Conservation (phyloP, 352 stramenopile species). For the Phytophthora pseudosyringae region DNA sequence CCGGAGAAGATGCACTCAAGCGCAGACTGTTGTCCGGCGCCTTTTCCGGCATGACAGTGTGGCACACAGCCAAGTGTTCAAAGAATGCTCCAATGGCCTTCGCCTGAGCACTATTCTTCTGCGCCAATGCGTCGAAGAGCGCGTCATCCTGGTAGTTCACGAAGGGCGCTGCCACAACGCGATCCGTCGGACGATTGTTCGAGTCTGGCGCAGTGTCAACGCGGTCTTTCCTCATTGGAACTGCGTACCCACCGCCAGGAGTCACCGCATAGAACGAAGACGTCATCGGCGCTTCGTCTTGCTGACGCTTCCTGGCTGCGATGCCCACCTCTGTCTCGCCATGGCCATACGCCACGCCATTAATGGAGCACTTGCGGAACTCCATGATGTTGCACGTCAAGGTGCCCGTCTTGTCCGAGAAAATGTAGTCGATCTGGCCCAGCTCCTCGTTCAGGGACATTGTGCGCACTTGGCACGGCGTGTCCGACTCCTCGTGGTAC, state of each 20-base stretch:
- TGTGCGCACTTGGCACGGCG: conserved; percentile 90
- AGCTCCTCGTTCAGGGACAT: conserved; percentile 95
- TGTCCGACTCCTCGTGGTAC: conserved; percentile 95
- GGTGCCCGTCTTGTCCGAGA: conserved; percentile 96
- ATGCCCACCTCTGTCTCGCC: conserved; percentile 89
- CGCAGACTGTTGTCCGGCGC: conserved; percentile 84
- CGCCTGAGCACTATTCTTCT: conserved; percentile 52
- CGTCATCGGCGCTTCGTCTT: conserved; percentile 44
- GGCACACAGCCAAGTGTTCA: conserved; percentile 90
- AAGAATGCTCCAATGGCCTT: conserved; percentile 78
- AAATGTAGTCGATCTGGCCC: conserved; percentile 94
- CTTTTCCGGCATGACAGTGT: conserved; percentile 98
- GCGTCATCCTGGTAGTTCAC: conserved; percentile 90
- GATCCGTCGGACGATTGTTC: conserved; percentile 45
- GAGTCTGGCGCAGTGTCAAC: conserved; percentile 28
- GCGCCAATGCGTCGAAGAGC: conserved; percentile 64
- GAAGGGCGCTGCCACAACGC: conserved; percentile 74
- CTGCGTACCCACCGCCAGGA: conserved; percentile 26
- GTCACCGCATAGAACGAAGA: conserved; percentile 47
- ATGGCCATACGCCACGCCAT: conserved; percentile 92
- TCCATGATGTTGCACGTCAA: conserved; percentile 97
- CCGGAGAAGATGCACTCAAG: conserved; percentile 92
- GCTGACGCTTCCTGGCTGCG: conserved; percentile 65
- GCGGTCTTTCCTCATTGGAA: conserved; percentile 47
- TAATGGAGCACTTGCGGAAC: conserved; percentile 97